phyloP scores from a whole-genome alignment of 768 basidiomycete genomes.

The Suillus brevipes region DNA sequence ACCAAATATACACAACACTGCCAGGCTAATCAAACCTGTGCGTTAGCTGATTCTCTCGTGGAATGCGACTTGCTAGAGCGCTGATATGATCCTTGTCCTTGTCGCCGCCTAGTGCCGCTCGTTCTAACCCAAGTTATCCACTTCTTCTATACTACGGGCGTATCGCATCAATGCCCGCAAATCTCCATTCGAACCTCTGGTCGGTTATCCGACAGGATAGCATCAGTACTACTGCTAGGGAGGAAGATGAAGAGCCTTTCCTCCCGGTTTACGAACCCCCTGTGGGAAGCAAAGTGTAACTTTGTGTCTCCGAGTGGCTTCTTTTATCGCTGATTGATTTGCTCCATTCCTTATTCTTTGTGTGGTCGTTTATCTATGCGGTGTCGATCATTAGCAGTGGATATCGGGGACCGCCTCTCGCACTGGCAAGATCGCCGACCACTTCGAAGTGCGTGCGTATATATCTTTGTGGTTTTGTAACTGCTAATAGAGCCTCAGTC shows the following conservation, averaged over 20 bases:
- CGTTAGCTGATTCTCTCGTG: not conserved
- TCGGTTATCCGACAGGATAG: slow-evolving; percentile 21
- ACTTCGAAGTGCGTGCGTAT: slow-evolving; percentile 19
- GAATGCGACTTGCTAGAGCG: not conserved
- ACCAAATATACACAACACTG: not conserved
- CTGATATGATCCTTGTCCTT: not conserved
- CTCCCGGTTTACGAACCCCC: slow-evolving; percentile 25
- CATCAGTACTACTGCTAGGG: not conserved
- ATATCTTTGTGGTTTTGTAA: not conserved
- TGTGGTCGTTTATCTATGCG: not conserved
- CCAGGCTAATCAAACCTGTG: not conserved
- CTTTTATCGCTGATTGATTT: slow-evolving; percentile 17
- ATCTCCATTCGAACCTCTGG: slow-evolving; percentile 19
- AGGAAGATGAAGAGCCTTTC: slow-evolving; percentile 15
- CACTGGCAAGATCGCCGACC: slow-evolving; percentile 2
- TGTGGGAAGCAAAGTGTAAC: slow-evolving; percentile 12
- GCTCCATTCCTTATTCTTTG: not conserved
- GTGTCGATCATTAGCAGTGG: slow-evolving; percentile 7
- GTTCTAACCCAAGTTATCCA: not conserved
- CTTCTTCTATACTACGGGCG: not conserved
- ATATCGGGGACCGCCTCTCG: slow-evolving; percentile 14
- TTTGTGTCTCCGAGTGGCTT: slow-evolving; percentile 1
- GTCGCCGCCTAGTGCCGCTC: not conserved
- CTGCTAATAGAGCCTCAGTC: slow-evolving; percentile 19
- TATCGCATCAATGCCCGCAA: not conserved